Base-by-base conservation (phyloP, 768 basidiomycete genomes). In the Rhizopogon vesiculosus region DNA sequence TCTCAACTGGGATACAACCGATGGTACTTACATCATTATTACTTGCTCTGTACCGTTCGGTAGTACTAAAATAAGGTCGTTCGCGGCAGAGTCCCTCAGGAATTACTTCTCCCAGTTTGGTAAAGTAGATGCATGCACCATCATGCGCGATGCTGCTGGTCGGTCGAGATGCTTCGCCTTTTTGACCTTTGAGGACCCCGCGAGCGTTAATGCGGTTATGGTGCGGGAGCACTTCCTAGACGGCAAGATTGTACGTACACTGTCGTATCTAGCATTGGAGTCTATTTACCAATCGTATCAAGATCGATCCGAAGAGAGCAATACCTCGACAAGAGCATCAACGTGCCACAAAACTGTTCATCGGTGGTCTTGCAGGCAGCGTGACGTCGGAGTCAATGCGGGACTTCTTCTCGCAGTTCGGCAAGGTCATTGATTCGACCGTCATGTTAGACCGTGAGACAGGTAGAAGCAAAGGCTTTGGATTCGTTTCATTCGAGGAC, bases 271-370 rank as follows among this genome's bases (percentile, higher is more conserved):
- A 53, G 53, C 43, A 42, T 48, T 57, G n/a, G 44, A 41, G 55
- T 54, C 18, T 49, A 40, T 44, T 48, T 61, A 33, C 48, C 41
- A 53, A 67, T 16, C 50, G 38, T n/a, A 18, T 51, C 25, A 71
- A 99, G 96, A 99, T 99, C 69, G 97, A 99, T 67, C 97, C 97
- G n/a, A 99, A 99, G 75, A 86, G 96, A 54, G 97, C 97, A 2
- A 97, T 98, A 61, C 97, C 97, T 9, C 82, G 95, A 58, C 91
- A 95, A 69, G 97, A 98, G 58, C 95, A 97, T 64, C 88, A 91
- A 60, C 82, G 90, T 10, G 91, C 92, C 9, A 93, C 93, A 19
- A 98, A 98, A 66, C 76, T 98, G 44, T 99, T 99, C 68, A 95
- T 99, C 35, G 96, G 97, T 43, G 93, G 95, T 19, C 80, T 99